These are phyloP conservation scores for Castanea mollissima DNA, from an alignment of 306 rosid species.

Conservation along the genomic window DNA sequence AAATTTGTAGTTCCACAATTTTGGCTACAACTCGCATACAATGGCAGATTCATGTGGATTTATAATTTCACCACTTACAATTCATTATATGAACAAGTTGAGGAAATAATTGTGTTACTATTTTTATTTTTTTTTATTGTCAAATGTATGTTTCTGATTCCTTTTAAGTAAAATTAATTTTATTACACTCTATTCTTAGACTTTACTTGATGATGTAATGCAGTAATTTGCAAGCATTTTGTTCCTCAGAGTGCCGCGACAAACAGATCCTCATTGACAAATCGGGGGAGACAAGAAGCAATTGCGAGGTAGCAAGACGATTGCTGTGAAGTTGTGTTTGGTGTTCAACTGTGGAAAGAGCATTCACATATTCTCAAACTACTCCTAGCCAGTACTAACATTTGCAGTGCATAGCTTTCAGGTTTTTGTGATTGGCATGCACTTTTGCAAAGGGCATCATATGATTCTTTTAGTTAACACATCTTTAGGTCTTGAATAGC, in stretches of 20 bases:
- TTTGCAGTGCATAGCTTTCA: conserved; percentile 11
- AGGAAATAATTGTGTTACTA: not conserved
- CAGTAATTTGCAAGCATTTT: conserved; percentile 30
- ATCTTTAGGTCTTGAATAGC: not conserved
- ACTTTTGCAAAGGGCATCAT: not conserved
- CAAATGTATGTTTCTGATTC: not conserved
- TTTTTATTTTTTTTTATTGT: not conserved
- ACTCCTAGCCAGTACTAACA: not conserved
- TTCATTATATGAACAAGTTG: not conserved
- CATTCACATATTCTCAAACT: not conserved
- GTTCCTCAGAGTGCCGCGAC: conserved; percentile 21
- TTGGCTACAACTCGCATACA: too few relatives aligned
- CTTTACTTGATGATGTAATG: conserved; percentile 1
- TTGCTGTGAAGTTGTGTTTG: not conserved
- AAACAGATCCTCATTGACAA: conserved; percentile 10
- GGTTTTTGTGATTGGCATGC: conserved; percentile 20
- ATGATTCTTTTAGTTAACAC: not conserved
- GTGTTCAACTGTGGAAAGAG: not conserved
- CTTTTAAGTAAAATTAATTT: not conserved
- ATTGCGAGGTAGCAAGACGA: not conserved
- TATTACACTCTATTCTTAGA: not conserved
- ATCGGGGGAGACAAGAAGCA: not conserved
- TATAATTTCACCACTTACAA: too few relatives aligned
- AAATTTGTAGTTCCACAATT: too few relatives aligned
- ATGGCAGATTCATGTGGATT: too few relatives aligned